Conservation (phyloP, 768 basidiomycete genomes). For the Russula sp. region DNA sequence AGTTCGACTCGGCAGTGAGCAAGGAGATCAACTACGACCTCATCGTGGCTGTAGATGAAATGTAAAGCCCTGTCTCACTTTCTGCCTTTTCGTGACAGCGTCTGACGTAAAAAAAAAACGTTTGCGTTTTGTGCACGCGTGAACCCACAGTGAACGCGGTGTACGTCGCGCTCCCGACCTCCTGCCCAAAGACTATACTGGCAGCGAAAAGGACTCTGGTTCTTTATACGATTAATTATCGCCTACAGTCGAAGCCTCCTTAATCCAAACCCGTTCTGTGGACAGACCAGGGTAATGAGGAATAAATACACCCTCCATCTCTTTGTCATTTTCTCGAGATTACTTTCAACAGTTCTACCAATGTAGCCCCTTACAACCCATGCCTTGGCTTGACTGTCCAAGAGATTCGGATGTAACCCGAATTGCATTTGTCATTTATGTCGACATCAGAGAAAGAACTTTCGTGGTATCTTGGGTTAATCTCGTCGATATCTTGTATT, state of each 20-base stretch:
- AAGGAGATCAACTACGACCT: constrained; percentile 94
- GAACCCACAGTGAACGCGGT: constrained; percentile 23
- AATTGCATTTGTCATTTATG: background rate
- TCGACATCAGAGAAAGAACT: too few relatives aligned
- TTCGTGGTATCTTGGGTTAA: background rate
- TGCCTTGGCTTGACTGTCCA: too few relatives aligned
- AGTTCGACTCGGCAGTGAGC: constrained; percentile 85
- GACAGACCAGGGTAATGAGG: too few relatives aligned
- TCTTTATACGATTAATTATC: background rate
- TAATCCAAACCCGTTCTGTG: too few relatives aligned
- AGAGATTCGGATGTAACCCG: background rate
- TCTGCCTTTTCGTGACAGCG: background rate
- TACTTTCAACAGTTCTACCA: too few relatives aligned
- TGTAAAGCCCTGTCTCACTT: constrained; percentile 49
- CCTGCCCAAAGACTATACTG: constrained; percentile 21
- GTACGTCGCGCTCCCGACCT: constrained; percentile 24
- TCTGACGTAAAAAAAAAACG: background rate
- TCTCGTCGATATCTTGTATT: background rate
- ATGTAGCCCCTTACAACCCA: too few relatives aligned
- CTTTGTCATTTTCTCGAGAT: too few relatives aligned
- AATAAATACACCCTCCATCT: too few relatives aligned
- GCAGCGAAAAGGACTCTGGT: constrained; percentile 7
- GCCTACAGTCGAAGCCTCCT: too few relatives aligned
- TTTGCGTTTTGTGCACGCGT: background rate
- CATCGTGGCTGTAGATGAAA: constrained; percentile 79